A percentile compares a stretch with the other conserved stretches of the same genome.
Conservation (phyloP, 1,139 yeast species). For the Suhomyces wounanorum region DNA sequence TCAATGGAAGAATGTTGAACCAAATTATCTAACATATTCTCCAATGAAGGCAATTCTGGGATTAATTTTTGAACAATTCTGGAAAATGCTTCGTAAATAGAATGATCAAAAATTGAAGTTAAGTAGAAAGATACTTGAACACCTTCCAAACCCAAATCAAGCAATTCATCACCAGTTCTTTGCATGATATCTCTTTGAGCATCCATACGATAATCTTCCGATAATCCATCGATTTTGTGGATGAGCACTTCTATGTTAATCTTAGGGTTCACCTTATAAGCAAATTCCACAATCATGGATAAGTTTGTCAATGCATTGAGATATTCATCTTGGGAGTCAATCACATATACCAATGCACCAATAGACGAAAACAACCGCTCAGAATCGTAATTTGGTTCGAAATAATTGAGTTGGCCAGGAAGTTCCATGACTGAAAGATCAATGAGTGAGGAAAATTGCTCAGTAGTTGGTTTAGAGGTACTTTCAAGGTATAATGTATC, state of each 20-base stretch:
- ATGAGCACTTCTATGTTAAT: slow-evolving; percentile 90
- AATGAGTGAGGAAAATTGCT: slow-evolving; percentile 74
- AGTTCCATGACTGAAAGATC: slow-evolving; percentile 92
- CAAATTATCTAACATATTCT: slow-evolving; percentile 82
- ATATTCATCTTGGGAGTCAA: slow-evolving; percentile 94
- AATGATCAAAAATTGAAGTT: slow-evolving; percentile 93
- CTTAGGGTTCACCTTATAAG: slow-evolving; percentile 79
- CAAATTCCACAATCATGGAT: slow-evolving; percentile 86
- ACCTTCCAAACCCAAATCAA: slow-evolving; percentile 87
- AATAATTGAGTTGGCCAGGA: slow-evolving; percentile 91
- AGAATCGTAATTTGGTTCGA: slow-evolving; percentile 82
- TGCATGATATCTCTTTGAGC: slow-evolving; percentile 97
- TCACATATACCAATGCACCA: slow-evolving; percentile 93
- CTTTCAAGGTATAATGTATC: slow-evolving; percentile 90
- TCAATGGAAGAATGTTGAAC: slow-evolving; percentile 91
- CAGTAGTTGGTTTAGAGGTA: slow-evolving; percentile 85
- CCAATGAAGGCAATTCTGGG: slow-evolving; percentile 85
- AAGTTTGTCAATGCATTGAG: slow-evolving; percentile 86
- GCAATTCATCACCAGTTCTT: slow-evolving; percentile 87
- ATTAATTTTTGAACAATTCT: slow-evolving; percentile 89
- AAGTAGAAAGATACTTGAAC: slow-evolving; percentile 89
- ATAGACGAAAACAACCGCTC: slow-evolving; percentile 76
- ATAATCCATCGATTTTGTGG: slow-evolving; percentile 92
- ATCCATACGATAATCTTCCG: slow-evolving; percentile 91
- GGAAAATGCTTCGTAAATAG: slow-evolving; percentile 93